Base-by-base conservation (phyloP, 129 eudicot genomes). In the Lactuca saligna region DNA sequence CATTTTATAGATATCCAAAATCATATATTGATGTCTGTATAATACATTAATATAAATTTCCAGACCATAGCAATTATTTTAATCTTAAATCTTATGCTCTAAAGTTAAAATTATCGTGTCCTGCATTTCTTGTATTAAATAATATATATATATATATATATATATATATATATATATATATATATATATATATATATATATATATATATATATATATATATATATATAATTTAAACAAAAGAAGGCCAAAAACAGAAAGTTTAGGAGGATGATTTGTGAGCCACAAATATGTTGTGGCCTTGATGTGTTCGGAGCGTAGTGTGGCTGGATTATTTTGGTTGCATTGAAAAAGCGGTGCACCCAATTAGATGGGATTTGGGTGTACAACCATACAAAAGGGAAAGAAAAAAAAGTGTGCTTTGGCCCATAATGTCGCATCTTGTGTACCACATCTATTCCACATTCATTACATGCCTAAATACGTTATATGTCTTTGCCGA, bases 201-300 rank as follows among this genome's bases (percentile, higher is more conserved):
- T 16, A 34, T 37, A 16, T 12, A 61, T 14, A 61, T 17, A 17
- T 4, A 8, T 16, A 34, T 37, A 16, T 16, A 34, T 37, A 16
- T 12, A 61, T 14, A 61, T 17, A 17, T 4, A 8, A 62, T 39
- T 4, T 54, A 39, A 63, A 38, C 4, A 63, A 15, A 38, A 63
- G 8, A 6, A 38, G 35, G 8, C 31, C 10, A 16, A 15, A 20
- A 13, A 54, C 15, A 34, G 48, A 34, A 16, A 61, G 42, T 46
- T 46, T 46, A 7, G 60, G 61, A 48, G 71, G 71, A 49, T 50
- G 71, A 50, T 66, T 66, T 66, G 60, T 66, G 71, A 66, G 71
- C 71, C 88, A 86, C 93, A 86, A 76, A 64, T 85, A 66, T 75
- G 56, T 65, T 65, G 77, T 77, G 80, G 82, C 57, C 88, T 68